Conservation (phyloP, 352 stramenopile genomes). For the Phytopythium kandeliae region DNA sequence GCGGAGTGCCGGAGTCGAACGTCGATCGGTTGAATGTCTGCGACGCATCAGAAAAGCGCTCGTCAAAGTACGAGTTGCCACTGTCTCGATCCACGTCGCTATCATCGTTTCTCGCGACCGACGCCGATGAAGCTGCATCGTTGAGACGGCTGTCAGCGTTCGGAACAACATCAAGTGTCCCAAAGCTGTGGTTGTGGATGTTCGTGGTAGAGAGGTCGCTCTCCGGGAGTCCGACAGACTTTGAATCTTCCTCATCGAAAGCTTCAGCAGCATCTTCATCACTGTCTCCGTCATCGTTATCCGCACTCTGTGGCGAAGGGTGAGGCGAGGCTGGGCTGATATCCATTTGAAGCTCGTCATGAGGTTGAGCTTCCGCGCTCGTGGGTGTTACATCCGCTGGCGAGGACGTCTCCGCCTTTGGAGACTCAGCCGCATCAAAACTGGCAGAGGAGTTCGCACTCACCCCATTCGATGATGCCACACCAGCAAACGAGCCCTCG, state of each 20-base stretch:
- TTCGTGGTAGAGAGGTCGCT: not conserved
- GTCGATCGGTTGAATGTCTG: slow-evolving; percentile 25
- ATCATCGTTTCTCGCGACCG: slow-evolving; percentile 1
- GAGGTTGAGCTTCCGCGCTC: not conserved
- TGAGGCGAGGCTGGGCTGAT: not conserved
- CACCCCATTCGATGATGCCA: not conserved
- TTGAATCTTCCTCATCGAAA: slow-evolving; percentile 7
- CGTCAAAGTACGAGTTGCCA: slow-evolving; percentile 24
- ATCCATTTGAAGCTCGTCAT: not conserved
- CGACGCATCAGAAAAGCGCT: slow-evolving; percentile 21
- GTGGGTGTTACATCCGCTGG: not conserved
- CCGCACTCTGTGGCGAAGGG: slow-evolving; percentile 6
- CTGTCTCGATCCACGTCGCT: slow-evolving; percentile 7
- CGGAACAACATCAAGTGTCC: slow-evolving; percentile 6
- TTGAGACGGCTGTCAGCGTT: not conserved
- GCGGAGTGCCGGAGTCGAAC: slow-evolving; percentile 30
- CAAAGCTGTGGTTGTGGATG: slow-evolving; percentile 1
- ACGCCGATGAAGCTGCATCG: not conserved
- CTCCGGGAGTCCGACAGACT: slow-evolving; percentile 1
- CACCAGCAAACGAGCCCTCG: not conserved
- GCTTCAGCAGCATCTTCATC: slow-evolving; percentile 6
- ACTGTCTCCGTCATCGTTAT: slow-evolving; percentile 1
- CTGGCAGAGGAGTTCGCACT: not conserved
- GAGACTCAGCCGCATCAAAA: too few relatives aligned
- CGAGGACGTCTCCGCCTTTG: not conserved